Evolutionary conservation across 768 basidiomycete genomes (phyloP).

Genomic region (Leccinum arenicola): DNA sequence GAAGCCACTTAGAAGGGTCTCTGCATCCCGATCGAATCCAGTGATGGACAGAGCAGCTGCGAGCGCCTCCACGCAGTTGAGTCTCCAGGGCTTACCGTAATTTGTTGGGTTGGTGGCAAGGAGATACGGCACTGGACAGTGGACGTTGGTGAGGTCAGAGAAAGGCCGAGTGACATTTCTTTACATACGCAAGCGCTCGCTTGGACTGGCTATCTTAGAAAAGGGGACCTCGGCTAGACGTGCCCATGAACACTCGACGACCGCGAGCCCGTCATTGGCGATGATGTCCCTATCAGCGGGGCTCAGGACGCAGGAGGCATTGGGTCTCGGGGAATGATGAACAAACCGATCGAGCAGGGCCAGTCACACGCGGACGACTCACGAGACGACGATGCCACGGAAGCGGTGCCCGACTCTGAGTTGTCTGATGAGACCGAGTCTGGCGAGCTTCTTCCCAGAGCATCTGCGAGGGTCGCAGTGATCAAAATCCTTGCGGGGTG

Average conservation of each 20-base stretch:
- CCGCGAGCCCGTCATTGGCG: constrained; percentile 73
- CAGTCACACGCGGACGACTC: constrained; percentile 33
- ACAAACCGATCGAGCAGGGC: background rate
- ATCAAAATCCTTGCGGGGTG: constrained; percentile 74
- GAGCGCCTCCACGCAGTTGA: constrained; percentile 93
- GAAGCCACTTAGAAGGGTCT: constrained; percentile 74
- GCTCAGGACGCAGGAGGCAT: constrained; percentile 73
- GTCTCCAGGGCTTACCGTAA: constrained; percentile 94
- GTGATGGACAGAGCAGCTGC: constrained; percentile 96
- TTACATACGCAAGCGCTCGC: constrained; percentile 82
- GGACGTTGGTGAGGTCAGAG: background rate
- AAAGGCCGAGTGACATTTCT: background rate
- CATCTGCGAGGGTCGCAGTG: constrained; percentile 93
- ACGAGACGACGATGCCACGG: constrained; percentile 93
- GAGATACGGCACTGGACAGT: constrained; percentile 80
- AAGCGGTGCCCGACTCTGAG: constrained; percentile 84
- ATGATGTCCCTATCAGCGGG: constrained; percentile 85
- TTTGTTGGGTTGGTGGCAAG: constrained; percentile 96
- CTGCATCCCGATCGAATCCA: constrained; percentile 79
- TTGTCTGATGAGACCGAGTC: constrained; percentile 81
- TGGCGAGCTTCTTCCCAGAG: constrained; percentile 86
- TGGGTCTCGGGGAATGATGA: constrained; percentile 56
- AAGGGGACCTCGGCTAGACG: constrained; percentile 94
- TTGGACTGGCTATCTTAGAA: constrained; percentile 85
- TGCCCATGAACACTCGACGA: constrained; percentile 99